These are phyloP conservation scores for Clitoria ternatea DNA, from an alignment of 306 rosid species.

Conservation along the genomic window DNA sequence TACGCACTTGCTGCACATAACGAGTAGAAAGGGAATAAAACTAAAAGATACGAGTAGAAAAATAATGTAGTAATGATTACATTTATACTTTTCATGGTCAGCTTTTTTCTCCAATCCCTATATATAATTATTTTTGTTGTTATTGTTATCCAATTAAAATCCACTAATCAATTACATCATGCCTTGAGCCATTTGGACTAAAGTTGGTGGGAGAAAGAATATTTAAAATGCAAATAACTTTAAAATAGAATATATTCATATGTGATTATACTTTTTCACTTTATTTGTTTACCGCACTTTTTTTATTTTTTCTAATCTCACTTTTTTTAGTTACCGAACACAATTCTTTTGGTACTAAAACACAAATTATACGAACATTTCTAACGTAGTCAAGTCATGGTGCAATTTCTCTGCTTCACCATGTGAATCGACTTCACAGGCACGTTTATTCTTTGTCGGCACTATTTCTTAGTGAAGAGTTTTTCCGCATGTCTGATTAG, in stretches of 20 bases:
- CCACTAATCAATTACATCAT: conserved; percentile 16
- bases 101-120: conserved; percentile 23
- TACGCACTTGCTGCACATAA: conserved; percentile 13
- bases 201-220: conserved; percentile 24
- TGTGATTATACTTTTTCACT: background rate
- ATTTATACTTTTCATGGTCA: conserved; percentile 15
- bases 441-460: background rate
- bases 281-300: background rate
- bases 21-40: conserved; percentile 22
- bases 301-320: background rate
- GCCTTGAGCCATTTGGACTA: conserved; percentile 14
- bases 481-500: background rate
- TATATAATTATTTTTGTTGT: conserved; percentile 3
- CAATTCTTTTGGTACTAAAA: too few relatives aligned
- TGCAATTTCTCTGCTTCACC: background rate
- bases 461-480: background rate
- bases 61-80: conserved; percentile 34
- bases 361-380: background rate
- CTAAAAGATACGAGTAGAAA: conserved; percentile 20
- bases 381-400: background rate
- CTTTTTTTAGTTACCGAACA: background rate
- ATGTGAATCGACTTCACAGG: conserved; percentile 5
- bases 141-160: conserved; percentile 25
- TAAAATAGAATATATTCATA: conserved; percentile 29
- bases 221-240: conserved; percentile 30